A percentile compares a stretch with the other conserved stretches of the same genome.
Conservation (phyloP, 2,329 filamentous ascomycete species). For the Cordyceps farinosa region DNA sequence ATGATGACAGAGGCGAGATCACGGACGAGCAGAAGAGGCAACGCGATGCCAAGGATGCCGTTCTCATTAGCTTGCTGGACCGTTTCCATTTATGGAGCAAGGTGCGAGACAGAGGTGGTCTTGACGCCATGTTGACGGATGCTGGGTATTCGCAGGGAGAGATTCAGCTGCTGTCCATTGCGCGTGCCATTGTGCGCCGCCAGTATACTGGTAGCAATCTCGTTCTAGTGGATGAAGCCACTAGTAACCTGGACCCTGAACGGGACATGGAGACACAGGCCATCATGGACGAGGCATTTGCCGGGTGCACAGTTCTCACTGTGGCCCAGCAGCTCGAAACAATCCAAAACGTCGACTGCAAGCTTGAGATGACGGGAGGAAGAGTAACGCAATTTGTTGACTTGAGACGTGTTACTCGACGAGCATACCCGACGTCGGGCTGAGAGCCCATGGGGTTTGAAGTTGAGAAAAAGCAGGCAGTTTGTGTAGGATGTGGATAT, state of each 20-base stretch:
- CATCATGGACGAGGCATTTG: neutral
- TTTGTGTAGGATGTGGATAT: too few relatives aligned
- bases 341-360: neutral
- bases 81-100: neutral
- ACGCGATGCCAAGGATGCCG: neutral
- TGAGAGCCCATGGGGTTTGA: too few relatives aligned
- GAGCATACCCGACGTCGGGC: too few relatives aligned
- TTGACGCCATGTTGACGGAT: neutral
- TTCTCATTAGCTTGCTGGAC: neutral
- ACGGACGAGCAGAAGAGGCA: neutral
- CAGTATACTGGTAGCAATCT: neutral
- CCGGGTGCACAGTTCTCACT: neutral
- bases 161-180: constrained; percentile 5
- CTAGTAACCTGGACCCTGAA: neutral
- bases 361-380: too few relatives aligned
- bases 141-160: neutral
- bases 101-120: neutral
- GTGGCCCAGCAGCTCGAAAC: neutral
- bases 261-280: neutral
- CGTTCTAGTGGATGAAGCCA: constrained; percentile 2
- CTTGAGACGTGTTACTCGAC: too few relatives aligned
- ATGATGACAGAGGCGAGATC: neutral
- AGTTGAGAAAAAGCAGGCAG: too few relatives aligned
- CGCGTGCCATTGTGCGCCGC: neutral
- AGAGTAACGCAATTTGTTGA: too few relatives aligned